A percentile compares a stretch with the other conserved stretches of the same genome.
Evolutionary conservation across 331 rosid genomes (phyloP).

Genomic region (Telfairia occidentalis): DNA sequence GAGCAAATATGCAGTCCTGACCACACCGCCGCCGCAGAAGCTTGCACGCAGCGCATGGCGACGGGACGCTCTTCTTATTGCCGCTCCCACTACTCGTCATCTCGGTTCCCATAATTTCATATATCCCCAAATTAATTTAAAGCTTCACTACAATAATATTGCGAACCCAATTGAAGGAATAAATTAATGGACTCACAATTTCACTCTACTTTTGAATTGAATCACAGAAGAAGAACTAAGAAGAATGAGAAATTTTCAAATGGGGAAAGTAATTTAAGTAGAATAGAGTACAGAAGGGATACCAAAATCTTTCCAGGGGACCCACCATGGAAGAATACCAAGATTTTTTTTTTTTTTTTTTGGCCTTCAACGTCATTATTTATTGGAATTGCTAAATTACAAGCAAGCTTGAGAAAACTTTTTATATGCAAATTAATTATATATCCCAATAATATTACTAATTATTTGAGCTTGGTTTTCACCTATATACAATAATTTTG

Average conservation of each 20-base stretch:
- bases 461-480: not conserved
- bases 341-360: no score
- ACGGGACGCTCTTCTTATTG: slow-evolving; percentile 57
- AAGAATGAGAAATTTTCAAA: not conserved
- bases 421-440: not conserved
- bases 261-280: not conserved
- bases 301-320: not conserved
- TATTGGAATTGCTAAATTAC: not conserved
- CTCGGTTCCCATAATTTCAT: not conserved
- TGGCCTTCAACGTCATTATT: not conserved
- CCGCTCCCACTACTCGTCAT: slow-evolving; percentile 46
- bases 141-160: not conserved
- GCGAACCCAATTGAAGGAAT: no score
- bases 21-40: slow-evolving; percentile 85
- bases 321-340: not conserved
- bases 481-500: not conserved
- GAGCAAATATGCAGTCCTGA: slow-evolving; percentile 77
- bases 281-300: not conserved
- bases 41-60: slow-evolving; percentile 97
- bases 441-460: no score
- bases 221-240: not conserved
- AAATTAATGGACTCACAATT: no score
- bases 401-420: no score
- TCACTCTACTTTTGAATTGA: not conserved
- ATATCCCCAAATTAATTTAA: not conserved